A percentile compares a stretch with the other conserved stretches of the same genome.
Evolutionary conservation across 305 asterid genomes (phyloP).

Genomic region (Nicotiana rustica): DNA sequence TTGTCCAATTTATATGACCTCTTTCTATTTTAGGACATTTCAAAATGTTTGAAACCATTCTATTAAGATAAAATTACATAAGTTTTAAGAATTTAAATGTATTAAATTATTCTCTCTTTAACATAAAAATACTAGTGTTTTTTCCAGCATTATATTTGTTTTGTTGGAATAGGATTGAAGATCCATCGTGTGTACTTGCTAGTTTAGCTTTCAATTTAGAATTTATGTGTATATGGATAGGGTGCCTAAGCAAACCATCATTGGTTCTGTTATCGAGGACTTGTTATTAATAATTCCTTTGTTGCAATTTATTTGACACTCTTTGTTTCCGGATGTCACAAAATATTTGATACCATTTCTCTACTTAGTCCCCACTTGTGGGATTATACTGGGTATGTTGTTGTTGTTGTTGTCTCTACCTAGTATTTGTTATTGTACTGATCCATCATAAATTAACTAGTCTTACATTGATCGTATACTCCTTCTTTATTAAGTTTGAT

Average conservation of each 20-base stretch:
- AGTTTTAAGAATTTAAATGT: neutral
- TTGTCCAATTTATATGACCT: neutral
- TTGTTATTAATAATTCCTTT: neutral
- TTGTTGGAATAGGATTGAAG: neutral
- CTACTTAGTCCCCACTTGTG: too few species aligned
- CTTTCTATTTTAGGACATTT: neutral
- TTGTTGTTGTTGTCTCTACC: too few species aligned
- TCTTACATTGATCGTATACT: neutral
- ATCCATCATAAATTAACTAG: neutral
- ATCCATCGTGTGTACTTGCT: slow-evolving; percentile 8
- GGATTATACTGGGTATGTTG: too few species aligned
- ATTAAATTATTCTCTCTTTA: neutral
- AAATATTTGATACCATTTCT: slow-evolving; percentile 19
- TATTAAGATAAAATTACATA: neutral
- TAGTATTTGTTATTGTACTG: neutral
- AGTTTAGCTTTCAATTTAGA: neutral
- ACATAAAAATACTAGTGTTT: slow-evolving; percentile 8
- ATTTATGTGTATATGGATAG: neutral
- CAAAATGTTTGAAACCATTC: slow-evolving; percentile 19
- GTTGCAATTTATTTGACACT: neutral
- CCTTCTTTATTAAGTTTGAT: neutral
- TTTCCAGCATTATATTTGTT: neutral
- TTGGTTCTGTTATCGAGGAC: neutral
- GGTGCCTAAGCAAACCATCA: neutral
- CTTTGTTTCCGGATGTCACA: neutral